Conservation (phyloP, 495 filamentous ascomycete genomes). For the Penicillium macrosclerotiorum region DNA sequence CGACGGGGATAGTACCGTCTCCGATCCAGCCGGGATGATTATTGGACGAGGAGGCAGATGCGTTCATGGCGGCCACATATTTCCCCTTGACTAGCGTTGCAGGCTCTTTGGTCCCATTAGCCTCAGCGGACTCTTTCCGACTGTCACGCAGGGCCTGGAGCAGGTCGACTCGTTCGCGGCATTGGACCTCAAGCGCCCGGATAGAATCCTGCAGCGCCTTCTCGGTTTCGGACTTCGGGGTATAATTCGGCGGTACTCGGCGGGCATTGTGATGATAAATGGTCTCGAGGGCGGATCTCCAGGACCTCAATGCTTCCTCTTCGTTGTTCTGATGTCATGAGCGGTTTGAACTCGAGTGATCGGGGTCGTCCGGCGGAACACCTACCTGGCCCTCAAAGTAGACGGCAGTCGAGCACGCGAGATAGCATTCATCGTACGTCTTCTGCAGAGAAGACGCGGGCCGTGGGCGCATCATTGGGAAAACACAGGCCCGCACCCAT, state of each 20-base stretch:
- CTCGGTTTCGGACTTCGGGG: slow-evolving; percentile 81
- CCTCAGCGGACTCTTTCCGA: slow-evolving; percentile 56
- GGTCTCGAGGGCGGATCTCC: slow-evolving; percentile 86
- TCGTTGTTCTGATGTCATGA: slow-evolving; percentile 73
- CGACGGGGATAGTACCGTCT: slow-evolving; percentile 74
- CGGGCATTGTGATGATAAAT: slow-evolving; percentile 86
- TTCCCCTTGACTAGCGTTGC: slow-evolving; percentile 22
- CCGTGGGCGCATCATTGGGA: slow-evolving; percentile 75
- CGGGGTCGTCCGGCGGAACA: slow-evolving; percentile 9
- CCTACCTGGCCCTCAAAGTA: slow-evolving; percentile 88
- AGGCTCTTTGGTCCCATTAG: slow-evolving; percentile 25
- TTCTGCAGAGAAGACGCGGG: slow-evolving; percentile 83
- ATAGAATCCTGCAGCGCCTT: slow-evolving; percentile 78
- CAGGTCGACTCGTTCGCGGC: slow-evolving; percentile 88
- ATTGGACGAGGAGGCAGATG: slow-evolving; percentile 21
- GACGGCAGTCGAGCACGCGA: slow-evolving; percentile 90
- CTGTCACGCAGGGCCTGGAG: slow-evolving; percentile 79
- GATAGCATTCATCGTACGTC: slow-evolving; percentile 94
- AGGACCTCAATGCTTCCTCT: slow-evolving; percentile 85
- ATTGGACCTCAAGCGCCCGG: slow-evolving; percentile 81
- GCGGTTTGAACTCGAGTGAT: slow-evolving; percentile 7
- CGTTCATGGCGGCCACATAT: not conserved
- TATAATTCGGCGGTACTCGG: slow-evolving; percentile 64
- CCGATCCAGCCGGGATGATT: slow-evolving; percentile 64
- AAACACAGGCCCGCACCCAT: slow-evolving; percentile 28